Base-by-base conservation (phyloP, 495 filamentous ascomycete genomes). In the Penicillium mononematosum region DNA sequence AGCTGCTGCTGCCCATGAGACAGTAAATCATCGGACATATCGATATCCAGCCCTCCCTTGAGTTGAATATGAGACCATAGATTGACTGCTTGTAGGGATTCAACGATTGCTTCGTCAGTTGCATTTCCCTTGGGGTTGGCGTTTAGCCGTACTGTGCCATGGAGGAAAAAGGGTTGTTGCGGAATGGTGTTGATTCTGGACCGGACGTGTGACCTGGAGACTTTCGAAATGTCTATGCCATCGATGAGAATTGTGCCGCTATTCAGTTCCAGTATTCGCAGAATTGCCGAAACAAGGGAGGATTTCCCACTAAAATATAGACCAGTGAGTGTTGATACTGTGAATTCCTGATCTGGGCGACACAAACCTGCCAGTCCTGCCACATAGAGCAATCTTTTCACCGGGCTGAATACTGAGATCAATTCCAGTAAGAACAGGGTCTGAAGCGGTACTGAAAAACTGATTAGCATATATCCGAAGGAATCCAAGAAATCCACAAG, bases 101-200 rank as follows among this genome's bases (percentile, higher is more conserved):
- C 47, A 16, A 75, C 71, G 20, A 82, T 75, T 12, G 50, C 56
- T 9, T 72, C 68, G 36, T 81, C 76, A 1, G 61, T 50, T 1
- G 53, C 50, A 29, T 57, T 65, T 8, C 50, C 58, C 36, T 66
- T 53, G 10, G 76, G 75, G 52, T 82, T 77, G 6, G 73, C 58
- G 42, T 84, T 83, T 17, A 73, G 66, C 24, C 81, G 73, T 3
- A 82, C 62, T 2, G 63, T 71, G 14, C 75, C 79, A 6, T 61
- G 61, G 0, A 81, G 49, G 25, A 78, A 75, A 55, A 80, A 74
- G 1, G 78, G 71, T 17, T 84, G 78, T 56, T 83, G 80, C 1
- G 76, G 69, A 7, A 83, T 70, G 1, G 75, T 60, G 42, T 76
- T 75, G 4, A 80, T 66, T 5, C 65, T 54, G 12, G 65, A 65